A percentile compares a stretch with the other conserved stretches of the same genome.
These are phyloP conservation scores for Trametes cinnabarina DNA, from an alignment of 768 basidiomycete genomes.

Conservation along the genomic window DNA sequence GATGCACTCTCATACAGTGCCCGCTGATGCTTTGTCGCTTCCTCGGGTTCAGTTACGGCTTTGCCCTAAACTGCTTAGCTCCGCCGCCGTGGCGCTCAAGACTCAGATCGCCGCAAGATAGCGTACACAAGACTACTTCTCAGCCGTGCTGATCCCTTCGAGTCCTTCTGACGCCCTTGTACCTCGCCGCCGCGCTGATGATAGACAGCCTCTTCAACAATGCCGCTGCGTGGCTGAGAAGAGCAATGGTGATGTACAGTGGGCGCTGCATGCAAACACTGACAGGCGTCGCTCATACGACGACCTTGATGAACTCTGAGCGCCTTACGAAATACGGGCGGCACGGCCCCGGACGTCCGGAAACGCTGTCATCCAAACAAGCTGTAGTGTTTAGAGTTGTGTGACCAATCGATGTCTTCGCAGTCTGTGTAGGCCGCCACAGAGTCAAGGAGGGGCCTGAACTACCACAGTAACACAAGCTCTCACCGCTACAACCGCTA, in stretches of 20 bases:
- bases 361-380: not conserved
- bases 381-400: conserved; percentile 1
- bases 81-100: conserved; percentile 6
- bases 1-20: not conserved
- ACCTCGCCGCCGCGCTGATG: not conserved
- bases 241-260: not conserved
- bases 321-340: not conserved
- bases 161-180: not conserved
- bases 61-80: conserved; percentile 14
- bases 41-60: not conserved
- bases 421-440: not conserved
- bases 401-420: not conserved
- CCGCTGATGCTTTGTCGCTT: not conserved
- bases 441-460: not conserved
- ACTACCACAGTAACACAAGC: not conserved
- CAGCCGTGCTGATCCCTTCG: too few species aligned
- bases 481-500: not conserved
- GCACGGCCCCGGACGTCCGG: not conserved
- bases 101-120: conserved; percentile 6
- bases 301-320: not conserved
- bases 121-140: not conserved
- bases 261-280: not conserved
- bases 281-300: not conserved
- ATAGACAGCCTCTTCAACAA: not conserved
- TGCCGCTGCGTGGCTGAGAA: too few species aligned